These are phyloP conservation scores for Neodidymelliopsis sp. DNA, from an alignment of 2,329 filamentous ascomycete genomes.

Conservation along the genomic window DNA sequence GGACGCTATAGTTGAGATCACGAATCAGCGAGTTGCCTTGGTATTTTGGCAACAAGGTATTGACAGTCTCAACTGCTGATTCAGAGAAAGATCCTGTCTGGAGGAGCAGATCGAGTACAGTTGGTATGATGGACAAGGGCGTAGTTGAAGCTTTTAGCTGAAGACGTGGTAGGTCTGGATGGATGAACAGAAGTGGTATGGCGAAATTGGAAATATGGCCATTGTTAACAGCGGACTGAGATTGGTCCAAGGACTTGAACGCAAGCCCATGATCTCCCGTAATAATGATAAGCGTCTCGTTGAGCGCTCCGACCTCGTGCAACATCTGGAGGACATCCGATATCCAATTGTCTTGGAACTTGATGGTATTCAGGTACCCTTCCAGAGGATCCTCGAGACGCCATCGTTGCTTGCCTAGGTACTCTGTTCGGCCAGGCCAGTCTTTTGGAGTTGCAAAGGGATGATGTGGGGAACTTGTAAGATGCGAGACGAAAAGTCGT, in stretches of 20 bases:
- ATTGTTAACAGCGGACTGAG: conserved; percentile 25
- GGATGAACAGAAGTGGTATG: conserved; percentile 25
- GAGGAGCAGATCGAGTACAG: conserved; percentile 23
- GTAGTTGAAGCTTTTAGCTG: conserved; percentile 25
- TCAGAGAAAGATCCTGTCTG: conserved; percentile 19
- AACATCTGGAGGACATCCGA: conserved; percentile 28
- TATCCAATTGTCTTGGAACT: conserved; percentile 27
- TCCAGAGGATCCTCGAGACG: conserved; percentile 23
- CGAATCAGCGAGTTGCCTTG: conserved; percentile 25
- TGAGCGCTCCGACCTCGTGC: conserved; percentile 21
- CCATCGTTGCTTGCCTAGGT: conserved; percentile 22
- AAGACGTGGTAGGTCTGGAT: conserved; percentile 22
- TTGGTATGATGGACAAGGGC: conserved; percentile 24
- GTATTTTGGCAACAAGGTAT: conserved; percentile 19
- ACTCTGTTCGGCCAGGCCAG: conserved; percentile 17
- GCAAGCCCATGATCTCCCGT: conserved; percentile 27
- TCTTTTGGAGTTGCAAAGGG: conserved; percentile 24
- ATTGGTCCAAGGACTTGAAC: conserved; percentile 24
- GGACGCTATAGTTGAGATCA: conserved; percentile 19
- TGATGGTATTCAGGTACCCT: conserved; percentile 26
- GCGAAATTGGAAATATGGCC: conserved; percentile 26
- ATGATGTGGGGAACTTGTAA: conserved; percentile 27
- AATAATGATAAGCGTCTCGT: conserved; percentile 25
- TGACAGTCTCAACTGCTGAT: conserved; percentile 9
- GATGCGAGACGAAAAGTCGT: conserved; percentile 24